Evolutionary conservation across 75 land plant genomes (phyloP).

Genomic region (Selaginella tamariscina): DNA sequence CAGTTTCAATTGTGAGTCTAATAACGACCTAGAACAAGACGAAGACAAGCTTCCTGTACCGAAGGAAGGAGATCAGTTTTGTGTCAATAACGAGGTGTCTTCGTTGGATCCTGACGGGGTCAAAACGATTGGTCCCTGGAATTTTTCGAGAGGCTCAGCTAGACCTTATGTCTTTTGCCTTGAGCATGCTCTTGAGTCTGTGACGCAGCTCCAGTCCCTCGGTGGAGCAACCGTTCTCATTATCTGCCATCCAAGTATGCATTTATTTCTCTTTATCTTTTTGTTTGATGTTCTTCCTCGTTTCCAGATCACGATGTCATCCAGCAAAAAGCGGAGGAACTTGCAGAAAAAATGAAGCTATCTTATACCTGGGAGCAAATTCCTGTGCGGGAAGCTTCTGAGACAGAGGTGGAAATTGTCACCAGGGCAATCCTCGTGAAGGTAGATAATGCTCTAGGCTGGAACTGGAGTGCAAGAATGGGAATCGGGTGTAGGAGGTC

Average conservation of each 20-base stretch:
- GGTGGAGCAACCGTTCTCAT: conserved; percentile 69
- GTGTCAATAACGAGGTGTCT: background rate
- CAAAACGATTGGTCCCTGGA: background rate
- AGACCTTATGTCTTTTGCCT: conserved; percentile 80
- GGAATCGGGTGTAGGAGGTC: conserved; percentile 26
- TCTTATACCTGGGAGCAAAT: conserved; percentile 48
- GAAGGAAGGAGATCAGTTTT: background rate
- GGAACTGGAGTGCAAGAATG: conserved; percentile 73
- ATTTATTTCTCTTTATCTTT: conserved; percentile 7
- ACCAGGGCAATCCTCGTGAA: conserved; percentile 48
- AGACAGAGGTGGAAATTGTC: conserved; percentile 46
- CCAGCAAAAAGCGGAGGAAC: conserved; percentile 29
- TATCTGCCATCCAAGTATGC: conserved; percentile 85
- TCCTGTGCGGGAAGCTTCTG: conserved; percentile 35
- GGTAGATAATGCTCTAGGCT: conserved; percentile 38
- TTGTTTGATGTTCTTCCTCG: conserved; percentile 6
- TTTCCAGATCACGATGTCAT: conserved; percentile 15
- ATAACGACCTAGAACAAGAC: background rate
- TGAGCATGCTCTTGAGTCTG: conserved; percentile 77
- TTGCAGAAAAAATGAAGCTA: conserved; percentile 45
- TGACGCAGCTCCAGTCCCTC: conserved; percentile 39
- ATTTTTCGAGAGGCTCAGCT: conserved; percentile 8
- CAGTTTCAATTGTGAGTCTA: background rate
- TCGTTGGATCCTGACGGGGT: conserved; percentile 28
- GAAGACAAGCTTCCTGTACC: background rate